Percentiles rank a stretch among this genome's conserved stretches.
Conservation (phyloP, 1,139 yeast genomes). For the Meyerozyma athensensis region DNA sequence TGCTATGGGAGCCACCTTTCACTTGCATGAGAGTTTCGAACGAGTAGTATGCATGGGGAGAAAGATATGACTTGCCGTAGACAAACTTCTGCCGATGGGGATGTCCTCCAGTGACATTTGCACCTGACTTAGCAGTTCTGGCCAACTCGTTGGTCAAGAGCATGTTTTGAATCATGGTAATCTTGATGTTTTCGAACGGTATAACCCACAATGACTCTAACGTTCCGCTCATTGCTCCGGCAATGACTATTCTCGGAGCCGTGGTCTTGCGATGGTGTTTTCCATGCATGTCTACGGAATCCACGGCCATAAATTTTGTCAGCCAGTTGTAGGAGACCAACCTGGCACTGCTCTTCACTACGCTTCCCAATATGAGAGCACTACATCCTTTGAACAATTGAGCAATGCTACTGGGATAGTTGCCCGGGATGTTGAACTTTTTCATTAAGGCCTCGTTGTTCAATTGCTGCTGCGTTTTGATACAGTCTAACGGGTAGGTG, state of each 20-base stretch:
- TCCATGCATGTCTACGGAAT: constrained; percentile 30
- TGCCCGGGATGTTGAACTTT: constrained; percentile 33
- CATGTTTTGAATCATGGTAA: constrained; percentile 75
- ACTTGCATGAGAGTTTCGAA: constrained; percentile 29
- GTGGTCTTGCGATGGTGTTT: constrained; percentile 40
- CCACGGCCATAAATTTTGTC: constrained; percentile 68
- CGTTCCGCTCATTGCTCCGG: constrained; percentile 82
- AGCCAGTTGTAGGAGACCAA: constrained; percentile 74
- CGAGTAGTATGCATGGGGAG: constrained; percentile 43
- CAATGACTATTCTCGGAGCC: constrained; percentile 72
- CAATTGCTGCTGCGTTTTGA: constrained; percentile 71
- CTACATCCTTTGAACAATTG: constrained; percentile 70
- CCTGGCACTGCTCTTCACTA: constrained; percentile 68
- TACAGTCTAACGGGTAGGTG: constrained; percentile 81
- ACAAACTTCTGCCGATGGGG: constrained; percentile 26
- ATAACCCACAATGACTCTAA: constrained; percentile 78
- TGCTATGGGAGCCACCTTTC: constrained; percentile 21
- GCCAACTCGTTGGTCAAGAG: constrained; percentile 31
- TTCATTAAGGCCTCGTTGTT: constrained; percentile 39
- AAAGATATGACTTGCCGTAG: constrained; percentile 34
- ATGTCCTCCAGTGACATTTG: constrained; percentile 24
- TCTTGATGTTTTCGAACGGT: constrained; percentile 87
- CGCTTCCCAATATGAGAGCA: constrained; percentile 73
- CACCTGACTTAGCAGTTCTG: constrained; percentile 17
- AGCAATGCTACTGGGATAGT: constrained; percentile 35